Evolutionary conservation across 129 eudicot genomes (phyloP).

Genomic region (sunflower (Helianthus annuus)): HanXRQr2.0-SUNRISE NC_035448.2:116887525-116888024

Average conservation of each 20-base stretch:
- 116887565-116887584: neutral
- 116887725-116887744: conserved; percentile 95
- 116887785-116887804: conserved; percentile 83
- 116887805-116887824: conserved; percentile 91
- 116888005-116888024: too few relatives aligned
- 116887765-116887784: conserved; percentile 86
- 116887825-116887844: conserved; percentile 92
- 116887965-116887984: too few relatives aligned
- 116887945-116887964: too few relatives aligned
- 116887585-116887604: neutral
- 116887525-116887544: neutral
- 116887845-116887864: conserved; percentile 48
- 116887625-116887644: conserved; percentile 95
- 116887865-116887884: neutral
- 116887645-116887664: conserved; percentile 90
- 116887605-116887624: conserved; percentile 83
- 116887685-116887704: conserved; percentile 91
- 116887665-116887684: conserved; percentile 77
- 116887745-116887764: conserved; percentile 95
- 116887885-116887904: neutral
- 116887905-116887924: neutral
- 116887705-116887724: conserved; percentile 80
- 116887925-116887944: neutral
- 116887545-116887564: neutral
- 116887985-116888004: too few relatives aligned